Conservation (phyloP, 2,329 filamentous ascomycete genomes). For the Colletotrichum scovillei region DNA sequence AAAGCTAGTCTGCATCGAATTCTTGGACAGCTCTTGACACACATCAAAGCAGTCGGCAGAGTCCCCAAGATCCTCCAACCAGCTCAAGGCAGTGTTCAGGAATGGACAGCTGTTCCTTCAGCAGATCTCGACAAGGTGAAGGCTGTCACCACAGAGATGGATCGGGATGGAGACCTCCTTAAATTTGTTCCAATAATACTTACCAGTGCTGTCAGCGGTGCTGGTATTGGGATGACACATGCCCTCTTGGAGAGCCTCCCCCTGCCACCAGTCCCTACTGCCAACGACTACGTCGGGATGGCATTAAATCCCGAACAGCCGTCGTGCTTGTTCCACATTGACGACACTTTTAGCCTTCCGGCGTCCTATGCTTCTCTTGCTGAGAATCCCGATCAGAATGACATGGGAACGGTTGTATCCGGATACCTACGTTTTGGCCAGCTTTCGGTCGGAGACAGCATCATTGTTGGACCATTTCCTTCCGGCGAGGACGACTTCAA, state of each 20-base stretch:
- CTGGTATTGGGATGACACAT: conserved; percentile 84
- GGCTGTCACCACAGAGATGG: conserved; percentile 63
- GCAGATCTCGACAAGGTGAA: conserved; percentile 69
- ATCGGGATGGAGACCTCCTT: conserved; percentile 53
- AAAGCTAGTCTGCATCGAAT: conserved; percentile 76
- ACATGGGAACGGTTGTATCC: conserved; percentile 79
- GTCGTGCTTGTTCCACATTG: conserved; percentile 83
- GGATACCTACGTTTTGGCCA: conserved; percentile 85
- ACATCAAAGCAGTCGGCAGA: conserved; percentile 80
- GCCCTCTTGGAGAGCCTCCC: conserved; percentile 83
- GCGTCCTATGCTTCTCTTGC: conserved; percentile 66
- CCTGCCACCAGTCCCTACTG: conserved; percentile 67
- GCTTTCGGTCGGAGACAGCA: conserved; percentile 80
- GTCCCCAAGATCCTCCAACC: conserved; percentile 78
- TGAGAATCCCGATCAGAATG: conserved; percentile 49
- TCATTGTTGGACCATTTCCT: conserved; percentile 84
- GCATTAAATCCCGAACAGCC: conserved; percentile 70
- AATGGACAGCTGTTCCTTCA: conserved; percentile 67
- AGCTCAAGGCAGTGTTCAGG: conserved; percentile 58
- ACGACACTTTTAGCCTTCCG: conserved; percentile 86
- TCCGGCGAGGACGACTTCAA: conserved; percentile 62
- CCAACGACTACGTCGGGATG: conserved; percentile 65
- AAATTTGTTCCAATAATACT: conserved; percentile 84
- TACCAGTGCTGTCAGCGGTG: conserved; percentile 87
- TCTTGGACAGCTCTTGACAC: conserved; percentile 78